Conservation (phyloP, 768 basidiomycete species). For the Suillus luteus region DNA sequence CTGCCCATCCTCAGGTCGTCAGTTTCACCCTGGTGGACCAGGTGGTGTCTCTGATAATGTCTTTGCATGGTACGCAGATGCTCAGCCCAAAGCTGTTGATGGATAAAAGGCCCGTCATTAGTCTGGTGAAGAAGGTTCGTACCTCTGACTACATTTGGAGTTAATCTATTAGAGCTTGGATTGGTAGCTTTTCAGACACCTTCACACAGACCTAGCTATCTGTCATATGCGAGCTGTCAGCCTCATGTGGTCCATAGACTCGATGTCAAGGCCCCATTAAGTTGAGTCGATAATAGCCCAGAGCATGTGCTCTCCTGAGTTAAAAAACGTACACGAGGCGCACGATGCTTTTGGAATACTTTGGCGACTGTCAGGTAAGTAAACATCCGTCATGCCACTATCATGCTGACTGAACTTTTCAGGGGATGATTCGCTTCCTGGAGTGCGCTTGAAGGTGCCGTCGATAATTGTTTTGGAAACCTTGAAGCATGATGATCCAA, state of each 20-base stretch:
- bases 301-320: slow-evolving; percentile 60
- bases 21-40: slow-evolving; percentile 74
- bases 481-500: slow-evolving; percentile 74
- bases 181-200: slow-evolving; percentile 67
- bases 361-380: slow-evolving; percentile 84
- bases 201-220: slow-evolving; percentile 60
- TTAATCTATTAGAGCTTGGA: slow-evolving; percentile 12
- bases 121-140: slow-evolving; percentile 56
- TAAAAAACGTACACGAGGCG: slow-evolving; percentile 49
- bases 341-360: slow-evolving; percentile 91
- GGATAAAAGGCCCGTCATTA: slow-evolving; percentile 55
- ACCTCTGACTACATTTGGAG: neutral
- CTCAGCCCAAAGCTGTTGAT: slow-evolving; percentile 57
- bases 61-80: slow-evolving; percentile 51
- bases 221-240: slow-evolving; percentile 84
- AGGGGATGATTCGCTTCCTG: slow-evolving; percentile 85
- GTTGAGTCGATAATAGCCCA: slow-evolving; percentile 82
- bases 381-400: neutral
- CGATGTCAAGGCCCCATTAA: slow-evolving; percentile 51
- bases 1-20: slow-evolving; percentile 41
- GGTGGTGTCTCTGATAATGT: slow-evolving; percentile 55
- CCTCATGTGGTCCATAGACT: slow-evolving; percentile 81
- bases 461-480: slow-evolving; percentile 87
- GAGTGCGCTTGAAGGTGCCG: slow-evolving; percentile 80
- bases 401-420: slow-evolving; percentile 14